Base-by-base conservation (phyloP, 352 stramenopile genomes). In the Globisporangium barbulae region DNA sequence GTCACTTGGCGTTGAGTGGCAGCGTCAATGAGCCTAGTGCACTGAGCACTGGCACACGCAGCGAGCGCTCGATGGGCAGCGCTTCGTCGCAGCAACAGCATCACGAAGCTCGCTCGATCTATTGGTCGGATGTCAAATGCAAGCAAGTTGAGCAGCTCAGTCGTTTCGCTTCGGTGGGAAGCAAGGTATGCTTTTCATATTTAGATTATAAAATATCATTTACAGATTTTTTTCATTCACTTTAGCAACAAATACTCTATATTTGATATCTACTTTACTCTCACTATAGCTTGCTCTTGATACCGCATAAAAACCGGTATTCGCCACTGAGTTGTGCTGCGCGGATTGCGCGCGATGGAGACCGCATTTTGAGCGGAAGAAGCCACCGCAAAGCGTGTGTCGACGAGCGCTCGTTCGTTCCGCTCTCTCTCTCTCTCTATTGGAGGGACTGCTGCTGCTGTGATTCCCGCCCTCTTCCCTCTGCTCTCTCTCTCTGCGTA, bases 31-130 rank as follows among this genome's bases (percentile, higher is more conserved):
- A 25, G 1, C 0, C 21, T 39, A 67, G 3, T 22, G 58, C 19
- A n/a, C 17, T 31, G 52, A 1, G 31, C 19, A n/a, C 19, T 17
- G 9, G 19, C 15, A 44, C 52, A 4, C 52, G 52, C 31, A 45
- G 52, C 45, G 19, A 58, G 31, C 31, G 52, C 30, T 57, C 50
- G 30, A 57, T 57, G 50, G 9, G 30, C 30, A 28, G 30, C 31
- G 52, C 52, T 58, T 58, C 52, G 30, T 30, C 31, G 52, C 52
- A 58, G 52, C 52, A 58, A 31, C 52, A 58, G 22, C 31, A 57
- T 42, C 5, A 13, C 3, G 17, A 28, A 53, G 47, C 47, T 48
- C 17, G 42, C 15, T 22, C 19, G 19, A 45, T 45, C 13, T 19
- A n/a, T 7, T n/a, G 39, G 15, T n/a, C 39, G 39, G 39, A 45